phyloP scores from a whole-genome alignment of 1,139 yeast species.

The Lodderomyces metapsilosis region DNA sequence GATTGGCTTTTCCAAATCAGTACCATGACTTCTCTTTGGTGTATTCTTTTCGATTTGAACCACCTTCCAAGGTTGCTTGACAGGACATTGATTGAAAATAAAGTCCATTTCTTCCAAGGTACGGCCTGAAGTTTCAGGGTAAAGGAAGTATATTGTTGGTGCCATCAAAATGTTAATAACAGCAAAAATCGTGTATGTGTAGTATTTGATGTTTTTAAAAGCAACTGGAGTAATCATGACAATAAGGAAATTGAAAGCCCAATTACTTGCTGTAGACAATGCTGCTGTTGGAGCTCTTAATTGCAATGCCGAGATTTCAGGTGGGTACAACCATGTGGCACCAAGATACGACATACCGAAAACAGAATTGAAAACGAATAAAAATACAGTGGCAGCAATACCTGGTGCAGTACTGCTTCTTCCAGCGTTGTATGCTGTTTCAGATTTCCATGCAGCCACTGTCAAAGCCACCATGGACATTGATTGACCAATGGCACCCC shows the following conservation, averaged over 20 bases:
- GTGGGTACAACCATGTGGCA: constrained; percentile 41
- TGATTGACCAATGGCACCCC: constrained; percentile 53
- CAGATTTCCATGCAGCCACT: constrained; percentile 28
- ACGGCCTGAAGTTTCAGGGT: constrained; percentile 62
- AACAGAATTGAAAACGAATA: constrained; percentile 34
- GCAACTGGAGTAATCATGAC: constrained; percentile 39
- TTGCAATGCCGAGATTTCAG: constrained; percentile 37
- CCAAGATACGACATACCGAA: constrained; percentile 34
- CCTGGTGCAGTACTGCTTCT: constrained; percentile 21
- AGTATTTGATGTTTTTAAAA: constrained; percentile 30
- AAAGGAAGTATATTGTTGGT: constrained; percentile 53
- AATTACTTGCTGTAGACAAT: constrained; percentile 36
- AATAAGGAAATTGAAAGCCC: constrained; percentile 31
- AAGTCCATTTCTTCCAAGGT: constrained; percentile 62
- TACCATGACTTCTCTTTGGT: constrained; percentile 5
- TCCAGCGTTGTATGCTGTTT: constrained; percentile 11
- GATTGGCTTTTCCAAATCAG: constrained; percentile 11
- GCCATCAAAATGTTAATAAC: constrained; percentile 47
- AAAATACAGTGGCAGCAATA: constrained; percentile 36
- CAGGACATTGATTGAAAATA: constrained; percentile 47
- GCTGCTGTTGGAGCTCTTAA: constrained; percentile 38
- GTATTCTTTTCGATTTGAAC: constrained; percentile 32
- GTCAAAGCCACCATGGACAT: constrained; percentile 32
- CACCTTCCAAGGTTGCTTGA: constrained; percentile 35
- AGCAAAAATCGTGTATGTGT: constrained; percentile 35